Evolutionary conservation across 495 filamentous ascomycete species (phyloP), one percentile per base, ranked within the genome.

Genomic region (Neurospora sp.): DNA sequence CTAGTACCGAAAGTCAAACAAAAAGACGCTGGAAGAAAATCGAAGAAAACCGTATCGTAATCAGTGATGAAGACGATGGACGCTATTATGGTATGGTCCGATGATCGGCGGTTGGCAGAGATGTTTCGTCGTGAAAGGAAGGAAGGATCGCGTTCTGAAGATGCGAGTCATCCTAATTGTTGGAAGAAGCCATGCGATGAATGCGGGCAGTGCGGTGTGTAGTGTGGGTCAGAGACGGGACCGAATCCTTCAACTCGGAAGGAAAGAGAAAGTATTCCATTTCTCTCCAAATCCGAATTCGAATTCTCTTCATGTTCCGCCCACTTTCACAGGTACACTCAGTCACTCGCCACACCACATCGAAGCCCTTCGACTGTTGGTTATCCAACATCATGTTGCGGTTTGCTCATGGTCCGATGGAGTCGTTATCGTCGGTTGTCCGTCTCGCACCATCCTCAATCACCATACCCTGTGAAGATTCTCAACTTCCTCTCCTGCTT

Each of bases 401-500:
- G 5, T 65, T 65, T 35, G 27, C 27, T 18, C 53, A 65, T 65
- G 53, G 53, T 14, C 14, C 53, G 53, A 18, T 65, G 53, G 53
- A 37, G 53, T 65, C 27, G 53, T 65, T 18, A 18, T 65, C 7
- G 53, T 35, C 12, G 53, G 47, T 59, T 10, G 14, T 59, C 20
- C 20, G 47, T 59, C 10, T 37, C 53, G 27, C 53, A 35, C 22
- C 53, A 65, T 35, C 14, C 27, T 65, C 6, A 35, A 65, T 65
- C 27, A 65, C 53, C 53, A 65, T 65, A 35, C 53, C 53, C 53
- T 65, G 53, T 65, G 53, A 35, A 71, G 31, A 69, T 72, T 72
- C 35, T 72, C 71, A 39, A 72, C 71, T 41, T 72, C 71, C 71
- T 72, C 71, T 20, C 53, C 53, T 65, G 42, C 70, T 31, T 37